phyloP scores from a whole-genome alignment of 1,284 basidiomycete genomes.

The Moesziomyces parantarcticus region DNA sequence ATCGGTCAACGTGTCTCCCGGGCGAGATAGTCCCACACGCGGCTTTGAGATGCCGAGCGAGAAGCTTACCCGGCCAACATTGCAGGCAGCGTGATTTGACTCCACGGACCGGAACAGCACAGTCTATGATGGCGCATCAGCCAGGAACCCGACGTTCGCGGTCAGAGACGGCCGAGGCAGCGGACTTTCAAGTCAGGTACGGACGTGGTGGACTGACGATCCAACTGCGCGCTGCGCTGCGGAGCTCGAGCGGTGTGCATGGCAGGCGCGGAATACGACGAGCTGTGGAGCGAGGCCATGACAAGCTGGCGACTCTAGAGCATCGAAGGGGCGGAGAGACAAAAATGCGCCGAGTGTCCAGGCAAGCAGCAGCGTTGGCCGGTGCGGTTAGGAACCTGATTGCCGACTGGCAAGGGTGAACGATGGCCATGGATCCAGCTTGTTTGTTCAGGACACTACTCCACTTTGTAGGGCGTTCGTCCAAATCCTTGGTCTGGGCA shows the following conservation, averaged over 20 bases:
- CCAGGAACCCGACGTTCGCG: too few relatives aligned
- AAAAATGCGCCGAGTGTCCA: neutral
- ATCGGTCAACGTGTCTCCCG: too few relatives aligned
- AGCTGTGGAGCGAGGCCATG: too few relatives aligned
- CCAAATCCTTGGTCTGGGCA: neutral
- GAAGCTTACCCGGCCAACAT: too few relatives aligned
- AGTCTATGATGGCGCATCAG: too few relatives aligned
- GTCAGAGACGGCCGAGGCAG: neutral
- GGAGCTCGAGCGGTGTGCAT: neutral
- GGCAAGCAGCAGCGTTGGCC: neutral
- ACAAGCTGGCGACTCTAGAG: neutral
- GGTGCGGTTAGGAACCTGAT: neutral
- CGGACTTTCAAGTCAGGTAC: neutral
- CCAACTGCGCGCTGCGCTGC: neutral
- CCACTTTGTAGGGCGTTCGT: too few relatives aligned
- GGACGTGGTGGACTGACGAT: neutral
- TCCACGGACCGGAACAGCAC: too few relatives aligned
- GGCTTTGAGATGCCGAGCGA: too few relatives aligned
- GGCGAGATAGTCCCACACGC: too few relatives aligned
- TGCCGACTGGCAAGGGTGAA: too few relatives aligned
- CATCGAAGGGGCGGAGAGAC: neutral
- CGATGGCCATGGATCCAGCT: neutral
- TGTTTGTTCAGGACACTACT: neutral
- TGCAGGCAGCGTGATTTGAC: too few relatives aligned
- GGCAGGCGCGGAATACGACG: neutral